Conservation (phyloP, 805 yeast genomes). For the Starmerella khaoyaiensis region DNA sequence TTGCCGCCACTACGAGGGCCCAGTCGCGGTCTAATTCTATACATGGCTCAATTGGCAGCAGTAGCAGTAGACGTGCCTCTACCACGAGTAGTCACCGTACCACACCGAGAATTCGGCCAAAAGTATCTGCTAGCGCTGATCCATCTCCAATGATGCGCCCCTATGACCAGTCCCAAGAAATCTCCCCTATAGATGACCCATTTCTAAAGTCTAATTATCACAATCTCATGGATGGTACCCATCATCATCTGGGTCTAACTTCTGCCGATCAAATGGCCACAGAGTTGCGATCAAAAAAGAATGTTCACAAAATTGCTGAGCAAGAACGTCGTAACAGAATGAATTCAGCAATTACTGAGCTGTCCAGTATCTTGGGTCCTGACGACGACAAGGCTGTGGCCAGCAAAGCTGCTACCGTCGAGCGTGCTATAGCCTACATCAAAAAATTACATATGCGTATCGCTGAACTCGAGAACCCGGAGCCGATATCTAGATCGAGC, state of each 20-base stretch:
- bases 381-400: slow-evolving; percentile 13
- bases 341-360: slow-evolving; percentile 71
- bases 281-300: slow-evolving; percentile 39
- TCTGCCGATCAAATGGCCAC: slow-evolving; percentile 32
- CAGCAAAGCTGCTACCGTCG: slow-evolving; percentile 91
- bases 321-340: slow-evolving; percentile 90
- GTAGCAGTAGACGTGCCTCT: slow-evolving; percentile 11
- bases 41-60: neutral
- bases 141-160: slow-evolving; percentile 7
- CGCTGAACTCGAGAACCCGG: slow-evolving; percentile 28
- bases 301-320: slow-evolving; percentile 83
- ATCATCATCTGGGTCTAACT: slow-evolving; percentile 31
- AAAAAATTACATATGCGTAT: slow-evolving; percentile 29
- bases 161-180: neutral
- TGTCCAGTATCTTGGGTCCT: slow-evolving; percentile 56
- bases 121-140: slow-evolving; percentile 6
- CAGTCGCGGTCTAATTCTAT: slow-evolving; percentile 1
- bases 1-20: slow-evolving; percentile 13
- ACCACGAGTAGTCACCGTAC: slow-evolving; percentile 10
- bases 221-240: slow-evolving; percentile 33
- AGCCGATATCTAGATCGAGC: no score
- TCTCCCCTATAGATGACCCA: slow-evolving; percentile 14
- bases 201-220: slow-evolving; percentile 34
- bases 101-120: slow-evolving; percentile 18
- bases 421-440: slow-evolving; percentile 67